Conservation (phyloP, 768 basidiomycete species). For the Epithele typhae region DNA sequence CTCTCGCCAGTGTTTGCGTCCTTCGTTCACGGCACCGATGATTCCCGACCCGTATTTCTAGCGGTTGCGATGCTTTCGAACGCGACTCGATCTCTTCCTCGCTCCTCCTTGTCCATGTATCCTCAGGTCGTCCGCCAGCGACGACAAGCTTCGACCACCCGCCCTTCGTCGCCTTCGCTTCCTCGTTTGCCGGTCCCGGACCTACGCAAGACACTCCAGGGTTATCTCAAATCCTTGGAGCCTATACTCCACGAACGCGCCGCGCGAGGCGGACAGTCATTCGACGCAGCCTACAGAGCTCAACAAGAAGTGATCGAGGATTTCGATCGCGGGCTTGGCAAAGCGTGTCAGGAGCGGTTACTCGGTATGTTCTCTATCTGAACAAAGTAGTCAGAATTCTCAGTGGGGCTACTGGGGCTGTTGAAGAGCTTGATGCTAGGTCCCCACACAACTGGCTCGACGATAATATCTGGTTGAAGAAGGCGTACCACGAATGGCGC, state of each 20-base stretch:
- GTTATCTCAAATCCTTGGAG: conserved; percentile 72
- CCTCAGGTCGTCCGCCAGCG: neutral
- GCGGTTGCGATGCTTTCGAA: conserved; percentile 1
- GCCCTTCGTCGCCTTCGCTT: conserved; percentile 23
- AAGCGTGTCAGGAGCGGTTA: conserved; percentile 65
- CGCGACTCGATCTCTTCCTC: neutral
- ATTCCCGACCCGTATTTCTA: neutral
- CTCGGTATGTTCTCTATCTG: conserved; percentile 41
- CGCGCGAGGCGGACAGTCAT: conserved; percentile 47
- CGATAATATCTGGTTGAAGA: conserved; percentile 88
- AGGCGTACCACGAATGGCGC: conserved; percentile 86
- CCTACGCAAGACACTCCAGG: conserved; percentile 67
- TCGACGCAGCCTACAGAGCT: conserved; percentile 46
- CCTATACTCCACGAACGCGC: conserved; percentile 80
- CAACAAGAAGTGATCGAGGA: conserved; percentile 60
- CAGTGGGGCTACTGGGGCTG: neutral
- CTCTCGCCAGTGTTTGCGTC: too few species aligned
- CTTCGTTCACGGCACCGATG: neutral
- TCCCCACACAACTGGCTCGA: conserved; percentile 94
- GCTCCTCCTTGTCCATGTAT: conserved; percentile 2
- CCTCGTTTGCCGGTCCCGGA: conserved; percentile 83
- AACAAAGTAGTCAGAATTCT: neutral
- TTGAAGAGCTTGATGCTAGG: conserved; percentile 67
- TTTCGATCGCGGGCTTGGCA: conserved; percentile 69
- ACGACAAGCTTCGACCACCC: conserved; percentile 1